Evolutionary conservation across 2,329 filamentous ascomycete genomes (phyloP).

Genomic region (Clonostachys rhizophaga): DNA sequence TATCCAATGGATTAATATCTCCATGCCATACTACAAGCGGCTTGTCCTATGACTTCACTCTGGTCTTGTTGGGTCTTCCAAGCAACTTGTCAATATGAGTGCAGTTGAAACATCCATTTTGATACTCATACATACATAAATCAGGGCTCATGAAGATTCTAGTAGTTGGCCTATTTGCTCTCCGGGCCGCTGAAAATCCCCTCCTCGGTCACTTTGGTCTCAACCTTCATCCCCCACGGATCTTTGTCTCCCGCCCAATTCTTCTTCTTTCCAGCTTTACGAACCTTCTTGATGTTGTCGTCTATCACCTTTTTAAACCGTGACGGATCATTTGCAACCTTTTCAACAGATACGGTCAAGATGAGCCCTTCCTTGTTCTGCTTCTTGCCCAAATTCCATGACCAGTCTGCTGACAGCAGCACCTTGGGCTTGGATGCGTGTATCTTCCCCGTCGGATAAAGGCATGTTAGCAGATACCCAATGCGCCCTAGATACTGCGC

Average conservation of each 20-base stretch:
- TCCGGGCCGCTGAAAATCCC: constrained; percentile 10
- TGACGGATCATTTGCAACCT: constrained; percentile 25
- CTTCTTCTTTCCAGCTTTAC: constrained; percentile 57
- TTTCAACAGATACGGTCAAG: constrained; percentile 34
- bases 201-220: constrained; percentile 23
- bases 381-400: constrained; percentile 29
- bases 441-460: constrained; percentile 57
- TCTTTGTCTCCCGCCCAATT: constrained; percentile 33
- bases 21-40: too few species aligned
- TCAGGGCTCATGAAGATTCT: not conserved
- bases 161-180: too few species aligned
- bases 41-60: too few species aligned
- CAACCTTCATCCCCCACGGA: constrained; percentile 30
- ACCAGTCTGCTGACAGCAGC: constrained; percentile 32
- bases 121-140: not conserved
- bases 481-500: constrained; percentile 58
- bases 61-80: too few species aligned
- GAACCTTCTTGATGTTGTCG: constrained; percentile 32
- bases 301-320: constrained; percentile 32
- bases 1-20: too few species aligned
- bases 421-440: constrained; percentile 29
- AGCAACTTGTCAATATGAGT: too few species aligned
- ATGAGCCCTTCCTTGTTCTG: constrained; percentile 32
- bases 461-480: constrained; percentile 47
- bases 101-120: not conserved